Evolutionary conservation across 371 early-diverging fungal genomes (phyloP).

Genomic region (Umbelopsis sp.): DNA sequence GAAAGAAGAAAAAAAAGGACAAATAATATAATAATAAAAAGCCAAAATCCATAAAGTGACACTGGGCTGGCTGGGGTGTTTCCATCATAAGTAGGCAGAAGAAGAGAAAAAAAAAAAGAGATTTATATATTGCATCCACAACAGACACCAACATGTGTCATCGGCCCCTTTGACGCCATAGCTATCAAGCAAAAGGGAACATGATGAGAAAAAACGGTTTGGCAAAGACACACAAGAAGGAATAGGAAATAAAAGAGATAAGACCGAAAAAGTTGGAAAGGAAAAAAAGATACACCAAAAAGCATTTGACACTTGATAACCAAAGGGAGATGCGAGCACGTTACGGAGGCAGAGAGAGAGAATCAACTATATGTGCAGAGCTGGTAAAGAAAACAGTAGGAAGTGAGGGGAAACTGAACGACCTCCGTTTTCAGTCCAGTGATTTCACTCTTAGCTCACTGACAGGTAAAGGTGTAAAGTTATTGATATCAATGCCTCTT

Average conservation of each 20-base stretch:
- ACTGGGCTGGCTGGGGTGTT: neutral
- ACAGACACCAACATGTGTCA: slow-evolving; percentile 1
- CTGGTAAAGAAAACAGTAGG: neutral
- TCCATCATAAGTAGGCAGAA: neutral
- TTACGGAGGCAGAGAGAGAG: no score
- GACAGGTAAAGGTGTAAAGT: slow-evolving; percentile 23
- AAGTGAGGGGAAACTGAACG: neutral
- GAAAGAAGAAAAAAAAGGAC: neutral
- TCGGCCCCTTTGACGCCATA: neutral
- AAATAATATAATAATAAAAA: slow-evolving; percentile 1
- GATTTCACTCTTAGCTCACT: slow-evolving; percentile 10
- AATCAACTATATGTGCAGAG: neutral
- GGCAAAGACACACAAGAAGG: slow-evolving; percentile 9
- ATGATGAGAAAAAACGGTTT: neutral
- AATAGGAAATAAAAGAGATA: neutral
- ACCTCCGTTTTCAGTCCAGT: neutral
- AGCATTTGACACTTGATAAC: slow-evolving; percentile 5
- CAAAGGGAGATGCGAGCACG: neutral
- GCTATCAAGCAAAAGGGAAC: neutral
- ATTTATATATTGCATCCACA: slow-evolving; percentile 4
- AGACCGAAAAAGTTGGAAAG: neutral
- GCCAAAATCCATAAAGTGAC: neutral
- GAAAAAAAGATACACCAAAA: slow-evolving; percentile 7
- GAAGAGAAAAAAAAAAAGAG: neutral
- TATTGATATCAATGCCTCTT: slow-evolving; percentile 23